A percentile compares a stretch with the other conserved stretches of the same genome.
Conservation (phyloP, 2,329 filamentous ascomycete species). For the Penicillium sp. region DNA sequence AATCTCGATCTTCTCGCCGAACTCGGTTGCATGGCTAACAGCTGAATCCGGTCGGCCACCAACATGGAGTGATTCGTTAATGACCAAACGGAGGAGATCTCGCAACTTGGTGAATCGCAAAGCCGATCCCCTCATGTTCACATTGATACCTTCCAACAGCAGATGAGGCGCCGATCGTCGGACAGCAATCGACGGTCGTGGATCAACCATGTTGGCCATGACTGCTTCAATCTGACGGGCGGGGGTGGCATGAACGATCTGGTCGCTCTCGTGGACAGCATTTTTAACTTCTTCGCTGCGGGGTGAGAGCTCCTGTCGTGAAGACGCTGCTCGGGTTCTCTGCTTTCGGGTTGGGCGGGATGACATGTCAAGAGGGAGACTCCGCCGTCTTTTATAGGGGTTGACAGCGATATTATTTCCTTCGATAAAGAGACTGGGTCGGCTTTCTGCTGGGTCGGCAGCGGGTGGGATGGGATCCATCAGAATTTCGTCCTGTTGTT, state of each 20-base stretch:
- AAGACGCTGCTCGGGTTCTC: slow-evolving; percentile 36
- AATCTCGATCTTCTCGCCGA: slow-evolving; percentile 52
- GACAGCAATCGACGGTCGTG: slow-evolving; percentile 39
- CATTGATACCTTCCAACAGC: slow-evolving; percentile 40
- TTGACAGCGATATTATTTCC: slow-evolving; percentile 49
- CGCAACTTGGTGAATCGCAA: slow-evolving; percentile 51
- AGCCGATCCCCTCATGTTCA: slow-evolving; percentile 39
- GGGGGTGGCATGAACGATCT: slow-evolving; percentile 42
- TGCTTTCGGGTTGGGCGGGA: slow-evolving; percentile 41
- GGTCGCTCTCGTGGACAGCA: slow-evolving; percentile 48
- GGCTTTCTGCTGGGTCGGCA: slow-evolving; percentile 34
- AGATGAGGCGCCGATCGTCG: slow-evolving; percentile 41
- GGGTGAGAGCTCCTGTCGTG: slow-evolving; percentile 41
- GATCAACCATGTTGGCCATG: slow-evolving; percentile 43
- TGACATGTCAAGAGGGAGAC: slow-evolving; percentile 42
- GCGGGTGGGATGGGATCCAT: slow-evolving; percentile 29
- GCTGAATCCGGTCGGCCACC: slow-evolving; percentile 54
- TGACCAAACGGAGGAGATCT: slow-evolving; percentile 50
- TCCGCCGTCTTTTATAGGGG: slow-evolving; percentile 51
- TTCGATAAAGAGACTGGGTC: slow-evolving; percentile 47
- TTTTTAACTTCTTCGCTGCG: slow-evolving; percentile 46
- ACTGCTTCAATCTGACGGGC: slow-evolving; percentile 44
- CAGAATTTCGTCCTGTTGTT: slow-evolving; percentile 40
- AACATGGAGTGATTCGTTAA: slow-evolving; percentile 54
- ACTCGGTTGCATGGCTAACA: slow-evolving; percentile 47